A percentile compares a stretch with the other conserved stretches of the same genome.
Conservation (phyloP, 495 filamentous ascomycete genomes). For the Penicillium subrubescens region DNA sequence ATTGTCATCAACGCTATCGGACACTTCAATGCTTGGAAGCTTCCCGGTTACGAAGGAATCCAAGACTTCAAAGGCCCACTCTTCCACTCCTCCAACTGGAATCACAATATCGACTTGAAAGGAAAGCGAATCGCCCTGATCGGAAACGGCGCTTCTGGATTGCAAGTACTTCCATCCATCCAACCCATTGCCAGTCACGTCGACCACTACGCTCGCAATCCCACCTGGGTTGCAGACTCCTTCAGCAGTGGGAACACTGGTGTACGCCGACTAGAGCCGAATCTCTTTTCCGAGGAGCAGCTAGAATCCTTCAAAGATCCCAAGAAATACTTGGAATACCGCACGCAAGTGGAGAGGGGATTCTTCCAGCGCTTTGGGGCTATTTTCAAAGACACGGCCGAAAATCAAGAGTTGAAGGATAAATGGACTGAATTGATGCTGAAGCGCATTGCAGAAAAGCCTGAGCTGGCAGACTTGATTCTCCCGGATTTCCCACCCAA, state of each 20-base stretch:
- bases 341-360: slow-evolving; percentile 54
- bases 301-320: slow-evolving; percentile 52
- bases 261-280: slow-evolving; percentile 45
- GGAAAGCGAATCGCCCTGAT: slow-evolving; percentile 63
- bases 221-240: slow-evolving; percentile 69
- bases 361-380: slow-evolving; percentile 59
- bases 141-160: slow-evolving; percentile 59
- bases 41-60: slow-evolving; percentile 56
- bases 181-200: slow-evolving; percentile 59
- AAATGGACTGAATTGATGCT: slow-evolving; percentile 56
- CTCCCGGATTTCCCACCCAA: slow-evolving; percentile 67
- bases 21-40: slow-evolving; percentile 56
- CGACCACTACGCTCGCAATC: slow-evolving; percentile 66
- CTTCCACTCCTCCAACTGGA: slow-evolving; percentile 58
- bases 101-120: slow-evolving; percentile 47
- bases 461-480: slow-evolving; percentile 55
- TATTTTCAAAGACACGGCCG: slow-evolving; percentile 55
- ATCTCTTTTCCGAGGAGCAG: slow-evolving; percentile 53
- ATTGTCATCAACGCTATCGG: slow-evolving; percentile 63
- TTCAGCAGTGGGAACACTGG: slow-evolving; percentile 39
- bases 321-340: slow-evolving; percentile 49
- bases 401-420: slow-evolving; percentile 50
- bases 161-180: slow-evolving; percentile 58
- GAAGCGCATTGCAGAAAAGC: slow-evolving; percentile 52
- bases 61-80: slow-evolving; percentile 49